A percentile compares a stretch with the other conserved stretches of the same genome.
Evolutionary conservation across 176 grass and related monocot species (phyloP).

Genomic region (Triticum aestivum): DNA sequence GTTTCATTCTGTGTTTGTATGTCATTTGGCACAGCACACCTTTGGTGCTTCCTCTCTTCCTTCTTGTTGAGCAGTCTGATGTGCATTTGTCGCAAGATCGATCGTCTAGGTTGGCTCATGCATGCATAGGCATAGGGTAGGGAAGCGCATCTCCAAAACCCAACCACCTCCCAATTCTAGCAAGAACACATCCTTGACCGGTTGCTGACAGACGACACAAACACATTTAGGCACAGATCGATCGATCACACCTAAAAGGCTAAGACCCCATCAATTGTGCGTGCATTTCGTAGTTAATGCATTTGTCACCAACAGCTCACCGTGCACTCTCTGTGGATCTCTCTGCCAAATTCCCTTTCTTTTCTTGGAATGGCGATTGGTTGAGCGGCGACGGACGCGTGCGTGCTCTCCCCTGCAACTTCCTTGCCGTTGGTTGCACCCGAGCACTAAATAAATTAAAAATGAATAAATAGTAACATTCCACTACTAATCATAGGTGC

Average conservation of each 20-base stretch:
- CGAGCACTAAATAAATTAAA: background rate
- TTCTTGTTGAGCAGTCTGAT: background rate
- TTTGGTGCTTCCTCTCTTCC: background rate
- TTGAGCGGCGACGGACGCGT: constrained; percentile 43
- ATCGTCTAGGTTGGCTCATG: background rate
- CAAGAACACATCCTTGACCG: background rate
- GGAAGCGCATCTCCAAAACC: constrained; percentile 4
- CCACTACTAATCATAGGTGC: background rate
- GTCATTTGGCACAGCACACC: background rate
- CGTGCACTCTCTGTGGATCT: background rate
- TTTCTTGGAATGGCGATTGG: constrained; percentile 42
- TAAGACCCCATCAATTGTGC: background rate
- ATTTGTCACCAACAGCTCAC: constrained; percentile 21
- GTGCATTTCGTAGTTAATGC: background rate
- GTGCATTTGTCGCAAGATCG: background rate
- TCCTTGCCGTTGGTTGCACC: background rate
- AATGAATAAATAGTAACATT: background rate
- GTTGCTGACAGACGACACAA: background rate
- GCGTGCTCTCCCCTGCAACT: constrained; percentile 22
- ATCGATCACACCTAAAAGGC: background rate
- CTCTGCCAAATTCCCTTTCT: background rate
- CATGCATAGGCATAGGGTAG: background rate
- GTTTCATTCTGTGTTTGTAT: background rate
- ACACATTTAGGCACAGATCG: background rate
- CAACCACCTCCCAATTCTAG: constrained; percentile 3